Evolutionary conservation across 192 early-diverging fungal species (phyloP).

Genomic region (Lobosporangium transversale): DNA sequence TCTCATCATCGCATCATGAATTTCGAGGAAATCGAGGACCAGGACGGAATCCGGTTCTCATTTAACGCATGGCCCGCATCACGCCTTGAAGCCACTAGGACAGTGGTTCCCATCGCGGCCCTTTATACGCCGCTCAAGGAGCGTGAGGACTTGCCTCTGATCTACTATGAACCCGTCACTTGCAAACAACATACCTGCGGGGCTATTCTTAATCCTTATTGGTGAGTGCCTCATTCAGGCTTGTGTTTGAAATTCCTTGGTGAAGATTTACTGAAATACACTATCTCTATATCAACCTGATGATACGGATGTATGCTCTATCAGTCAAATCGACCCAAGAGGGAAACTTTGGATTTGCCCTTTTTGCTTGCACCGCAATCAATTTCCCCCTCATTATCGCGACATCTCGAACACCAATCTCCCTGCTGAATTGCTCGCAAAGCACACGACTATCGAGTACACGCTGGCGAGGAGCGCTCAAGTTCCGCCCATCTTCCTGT

Average conservation of each 20-base stretch:
- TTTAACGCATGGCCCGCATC: slow-evolving; percentile 98
- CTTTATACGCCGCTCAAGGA: slow-evolving; percentile 98
- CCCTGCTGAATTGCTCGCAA: slow-evolving; percentile 90
- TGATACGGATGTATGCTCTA: too few relatives aligned
- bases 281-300: too few relatives aligned
- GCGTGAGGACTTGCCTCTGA: slow-evolving; percentile 82
- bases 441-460: slow-evolving; percentile 98
- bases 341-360: slow-evolving; percentile 98
- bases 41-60: slow-evolving; percentile 94
- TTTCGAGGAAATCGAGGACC: slow-evolving; percentile 92
- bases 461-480: slow-evolving; percentile 88
- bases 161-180: slow-evolving; percentile 96
- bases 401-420: slow-evolving; percentile 94
- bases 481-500: slow-evolving; percentile 96
- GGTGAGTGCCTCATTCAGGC: slow-evolving; percentile 62
- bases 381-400: slow-evolving; percentile 96
- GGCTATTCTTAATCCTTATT: slow-evolving; percentile 97
- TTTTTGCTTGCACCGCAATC: slow-evolving; percentile 96
- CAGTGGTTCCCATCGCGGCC: slow-evolving; percentile 93
- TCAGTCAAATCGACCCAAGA: slow-evolving; percentile 94
- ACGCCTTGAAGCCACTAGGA: slow-evolving; percentile 90
- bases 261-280: too few relatives aligned
- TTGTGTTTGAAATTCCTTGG: too few relatives aligned
- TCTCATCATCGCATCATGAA: slow-evolving; percentile 62
- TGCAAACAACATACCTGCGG: slow-evolving; percentile 93